A percentile compares a stretch with the other conserved stretches of the same genome.
These are phyloP conservation scores for Amaranthus tricolor DNA, from an alignment of 179 eudicot species.

Conservation along the genomic window DNA sequence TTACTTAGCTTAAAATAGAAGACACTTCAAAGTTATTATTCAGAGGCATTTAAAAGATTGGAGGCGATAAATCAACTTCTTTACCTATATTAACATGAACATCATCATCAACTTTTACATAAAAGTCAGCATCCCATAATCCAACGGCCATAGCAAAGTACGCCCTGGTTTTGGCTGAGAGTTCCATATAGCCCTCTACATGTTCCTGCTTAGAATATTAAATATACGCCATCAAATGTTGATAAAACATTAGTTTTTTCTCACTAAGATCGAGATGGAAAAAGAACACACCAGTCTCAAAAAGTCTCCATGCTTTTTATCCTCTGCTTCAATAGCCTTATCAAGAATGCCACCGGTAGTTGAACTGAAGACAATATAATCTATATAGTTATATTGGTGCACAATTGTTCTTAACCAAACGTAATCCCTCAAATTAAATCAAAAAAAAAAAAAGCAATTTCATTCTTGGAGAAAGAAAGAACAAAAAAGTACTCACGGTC, in stretches of 20 bases:
- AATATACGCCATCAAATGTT: not conserved
- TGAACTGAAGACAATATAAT: slow-evolving; percentile 44
- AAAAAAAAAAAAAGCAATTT: not conserved
- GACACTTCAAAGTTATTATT: not conserved
- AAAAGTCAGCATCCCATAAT: slow-evolving; percentile 86
- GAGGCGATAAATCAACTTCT: not conserved
- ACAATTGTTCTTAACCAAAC: not conserved
- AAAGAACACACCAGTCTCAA: slow-evolving; percentile 64
- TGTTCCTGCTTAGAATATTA: slow-evolving; percentile 58
- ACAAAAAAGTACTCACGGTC: not conserved
- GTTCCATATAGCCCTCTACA: slow-evolving; percentile 82
- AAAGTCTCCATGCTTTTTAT: slow-evolving; percentile 86
- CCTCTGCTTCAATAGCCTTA: slow-evolving; percentile 88
- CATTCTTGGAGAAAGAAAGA: not conserved
- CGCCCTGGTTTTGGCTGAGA: slow-evolving; percentile 80
- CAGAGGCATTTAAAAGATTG: not conserved
- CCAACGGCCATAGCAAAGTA: slow-evolving; percentile 77
- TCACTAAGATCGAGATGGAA: not conserved
- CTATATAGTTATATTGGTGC: not conserved
- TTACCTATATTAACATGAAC: slow-evolving; percentile 87
- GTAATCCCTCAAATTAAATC: not conserved
- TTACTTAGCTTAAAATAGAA: not conserved
- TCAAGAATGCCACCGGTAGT: slow-evolving; percentile 91
- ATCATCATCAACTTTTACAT: slow-evolving; percentile 87
- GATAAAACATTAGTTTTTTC: not conserved